Conservation (phyloP, 139 green algal species). For the Ettlia oleoabundans region DNA sequence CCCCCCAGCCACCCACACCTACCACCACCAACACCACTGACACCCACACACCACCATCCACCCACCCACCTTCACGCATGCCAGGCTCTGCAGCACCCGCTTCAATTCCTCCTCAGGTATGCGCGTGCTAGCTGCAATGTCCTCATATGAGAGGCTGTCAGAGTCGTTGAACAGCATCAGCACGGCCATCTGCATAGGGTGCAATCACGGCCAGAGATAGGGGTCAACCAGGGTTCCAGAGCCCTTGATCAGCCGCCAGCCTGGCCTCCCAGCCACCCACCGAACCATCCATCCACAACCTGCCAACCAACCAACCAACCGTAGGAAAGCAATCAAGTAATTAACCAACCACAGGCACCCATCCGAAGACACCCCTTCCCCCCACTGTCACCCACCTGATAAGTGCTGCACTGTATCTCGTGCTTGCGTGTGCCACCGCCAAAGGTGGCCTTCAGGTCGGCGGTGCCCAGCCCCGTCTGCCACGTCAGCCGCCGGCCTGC, state of each 20-base stretch:
- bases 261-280: too few species aligned
- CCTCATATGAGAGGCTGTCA: slow-evolving; percentile 56
- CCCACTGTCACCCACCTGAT: too few species aligned
- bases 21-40: not conserved
- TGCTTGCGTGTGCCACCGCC: slow-evolving; percentile 70
- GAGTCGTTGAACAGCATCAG: slow-evolving; percentile 96
- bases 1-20: not conserved
- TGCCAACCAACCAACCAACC: too few species aligned
- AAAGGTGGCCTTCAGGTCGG: slow-evolving; percentile 86
- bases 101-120: slow-evolving; percentile 90
- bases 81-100: slow-evolving; percentile 88
- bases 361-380: too few species aligned
- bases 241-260: too few species aligned
- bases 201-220: too few species aligned
- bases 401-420: slow-evolving; percentile 92
- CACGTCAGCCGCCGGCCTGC: slow-evolving; percentile 91
- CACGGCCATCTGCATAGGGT: slow-evolving; percentile 88
- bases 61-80: slow-evolving; percentile 79
- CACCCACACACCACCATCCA: not conserved
- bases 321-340: too few species aligned
- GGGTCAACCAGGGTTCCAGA: too few species aligned
- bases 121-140: slow-evolving; percentile 75
- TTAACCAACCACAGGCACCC: too few species aligned
- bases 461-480: slow-evolving; percentile 96
- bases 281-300: too few species aligned